Base-by-base conservation (phyloP, 2,329 filamentous ascomycete genomes). In the Cercospora berteroae region DNA sequence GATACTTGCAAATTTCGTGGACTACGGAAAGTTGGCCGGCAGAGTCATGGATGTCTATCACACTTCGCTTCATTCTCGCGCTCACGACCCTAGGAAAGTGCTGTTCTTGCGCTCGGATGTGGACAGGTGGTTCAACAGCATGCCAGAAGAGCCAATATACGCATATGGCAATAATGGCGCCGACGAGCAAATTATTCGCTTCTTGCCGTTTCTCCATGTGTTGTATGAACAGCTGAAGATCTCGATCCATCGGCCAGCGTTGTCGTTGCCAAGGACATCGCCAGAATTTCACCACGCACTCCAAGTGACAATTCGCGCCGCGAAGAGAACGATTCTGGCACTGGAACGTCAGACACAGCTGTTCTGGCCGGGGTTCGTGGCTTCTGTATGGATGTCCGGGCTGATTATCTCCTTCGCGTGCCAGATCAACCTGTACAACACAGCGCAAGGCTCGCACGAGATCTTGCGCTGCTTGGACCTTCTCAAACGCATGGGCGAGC, bases 301-400 rank as follows among this genome's bases (percentile, higher is more conserved):
- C 6, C 78, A 79, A 64, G 69, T 74, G 8, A 75, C 74, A 4
- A 70, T 79, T 2, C 70, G 71, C 27, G 73, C 73, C 57, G 75
- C 76, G 7, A 74, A 74, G 20, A 71, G 71, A 10, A 69, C 70
- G 16, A 78, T 79, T 23, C 70, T 77, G n/a, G 67, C 70, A 0
- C 39, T 78, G 33, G 68, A 71, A 16, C 59, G 60, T n/a, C 72
- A 72, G 55, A 63, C 57, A 7, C 69, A 69, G 25, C 56, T 74
- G 10, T 73, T 72, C 50, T 80, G 78, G 79, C 79, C 79, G 0
- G 77, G 77, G 0, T 76, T 75, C 10, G 69, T 80, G 27, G 78
- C 79, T 0, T 75, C 77, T 1, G 69, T 73, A 0, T 80, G 79
- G 79, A 80, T 80, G 77, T 75, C 77, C 6, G 78, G 79, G 7